These are phyloP conservation scores for Myxozyma geophila DNA, from an alignment of 805 yeast species.

Conservation along the genomic window DNA sequence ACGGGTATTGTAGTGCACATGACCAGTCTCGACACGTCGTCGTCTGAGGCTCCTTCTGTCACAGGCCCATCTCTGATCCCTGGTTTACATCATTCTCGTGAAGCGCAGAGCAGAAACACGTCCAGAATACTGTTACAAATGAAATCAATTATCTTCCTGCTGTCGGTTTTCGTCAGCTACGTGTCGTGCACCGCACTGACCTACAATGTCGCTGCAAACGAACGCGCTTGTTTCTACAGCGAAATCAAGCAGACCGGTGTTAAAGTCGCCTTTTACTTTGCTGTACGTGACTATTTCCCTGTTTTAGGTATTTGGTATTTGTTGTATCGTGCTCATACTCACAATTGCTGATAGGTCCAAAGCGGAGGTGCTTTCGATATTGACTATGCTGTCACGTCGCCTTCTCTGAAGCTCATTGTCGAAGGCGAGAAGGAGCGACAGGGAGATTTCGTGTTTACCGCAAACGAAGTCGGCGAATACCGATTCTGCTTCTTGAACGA, in stretches of 20 bases:
- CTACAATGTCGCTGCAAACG: slow-evolving; percentile 75
- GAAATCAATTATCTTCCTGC: background rate
- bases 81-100: background rate
- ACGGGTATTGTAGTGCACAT: background rate
- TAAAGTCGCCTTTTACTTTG: slow-evolving; percentile 75
- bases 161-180: slow-evolving; percentile 9
- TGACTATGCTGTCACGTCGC: slow-evolving; percentile 64
- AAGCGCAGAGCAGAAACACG: background rate
- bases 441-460: slow-evolving; percentile 77
- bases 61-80: background rate
- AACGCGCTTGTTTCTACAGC: slow-evolving; percentile 70
- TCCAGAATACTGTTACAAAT: background rate
- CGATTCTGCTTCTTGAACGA: slow-evolving; percentile 84
- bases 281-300: slow-evolving; percentile 48
- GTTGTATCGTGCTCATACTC: background rate
- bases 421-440: slow-evolving; percentile 68
- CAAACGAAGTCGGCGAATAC: slow-evolving; percentile 74
- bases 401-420: slow-evolving; percentile 59
- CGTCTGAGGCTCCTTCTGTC: background rate
- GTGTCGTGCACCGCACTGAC: slow-evolving; percentile 56
- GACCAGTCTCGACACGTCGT: background rate
- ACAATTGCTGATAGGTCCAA: slow-evolving; percentile 51
- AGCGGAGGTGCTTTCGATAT: slow-evolving; percentile 80
- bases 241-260: slow-evolving; percentile 64
- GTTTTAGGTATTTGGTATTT: background rate